Evolutionary conservation across 805 yeast species (phyloP), one percentile per base, ranked within the genome.

Genomic region (Henningerozyma blattae): DNA sequence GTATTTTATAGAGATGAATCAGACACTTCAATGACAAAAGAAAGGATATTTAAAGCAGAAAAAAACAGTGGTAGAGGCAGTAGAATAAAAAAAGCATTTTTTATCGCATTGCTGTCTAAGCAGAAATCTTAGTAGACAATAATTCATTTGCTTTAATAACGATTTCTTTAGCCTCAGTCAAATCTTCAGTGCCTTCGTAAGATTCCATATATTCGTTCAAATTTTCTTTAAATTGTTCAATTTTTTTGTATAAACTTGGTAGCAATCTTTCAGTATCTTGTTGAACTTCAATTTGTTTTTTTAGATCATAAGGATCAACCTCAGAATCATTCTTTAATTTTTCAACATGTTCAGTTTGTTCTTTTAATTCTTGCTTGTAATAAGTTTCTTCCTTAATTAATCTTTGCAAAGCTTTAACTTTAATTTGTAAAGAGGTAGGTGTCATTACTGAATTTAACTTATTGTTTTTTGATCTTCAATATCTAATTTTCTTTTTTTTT

Each of bases 401-500:
- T 40, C 94, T 65, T 39, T 68, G 66, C 33, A 84, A 62, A 1
- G 94, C 86, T 37, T 69, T 72, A 25, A 70, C 65, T 45, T 81
- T 82, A 52, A 84, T 80, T 46, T 78, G 81, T 27, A 81, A 57
- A 39, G 67, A 74, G 2, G 83, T 62, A 20, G 89, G 91, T 2
- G 84, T 66, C 81, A 79, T 79, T 50, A 1, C 28, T 7, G 30
- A 7, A 15, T 12, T 13, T 15, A 14, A 20, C 20, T 20, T 18
- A 14, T n/a, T n/a, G n/a, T n/a, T n/a, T 30, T 29, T 14, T 7
- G 17, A 15, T 26, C 28, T 15, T 8, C 28, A 14, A n/a, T 9
- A 26, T 8, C 15, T 20, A 20, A 20, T 7, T 20, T 20, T 8
- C 22, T 20, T 20, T 7, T 20, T 6, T n/a, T n/a, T n/a, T n/a